Base-by-base conservation (phyloP, 2,329 filamentous ascomycete species). In the Calonectria multiphialidica region DNA sequence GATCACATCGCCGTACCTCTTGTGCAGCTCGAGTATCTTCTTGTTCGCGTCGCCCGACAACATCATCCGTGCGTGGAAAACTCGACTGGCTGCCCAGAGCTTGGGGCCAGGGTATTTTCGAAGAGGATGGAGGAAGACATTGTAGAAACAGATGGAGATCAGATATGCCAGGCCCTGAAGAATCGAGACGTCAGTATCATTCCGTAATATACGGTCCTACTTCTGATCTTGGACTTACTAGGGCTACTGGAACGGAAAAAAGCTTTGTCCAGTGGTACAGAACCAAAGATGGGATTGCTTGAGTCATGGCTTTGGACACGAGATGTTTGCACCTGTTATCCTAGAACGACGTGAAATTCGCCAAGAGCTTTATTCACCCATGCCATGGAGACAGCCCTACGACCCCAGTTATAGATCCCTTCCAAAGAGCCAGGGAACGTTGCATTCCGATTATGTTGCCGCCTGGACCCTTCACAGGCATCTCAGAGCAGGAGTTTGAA, bases 1-100 rank as follows among this genome's bases (percentile, higher is more conserved):
- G 6, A 88, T 81, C 1, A 87, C 80, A 30, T 76, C 65, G 5
- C 80, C 80, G 35, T 82, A 82, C 33, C 63, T 50, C 15, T 77
- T 63, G 37, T 81, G 80, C 8, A 77, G 37, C 6, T 64, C 47
- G 10, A 64, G 47, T 23, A 57, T 37, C 53, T 61, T 33, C 35
- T 61, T 61, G 57, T 44, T 3, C 8, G 35, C 3, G 16, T 33
- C 33, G n/a, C 53, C 53, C n/a, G 33, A 57, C 4, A 57, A 37
- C 5, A 37, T 33, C 3, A 7, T 18, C n/a, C 12, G 53, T 16
- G 33, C 53, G n/a, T 57, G n/a, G 21, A 37, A 57, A 12, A 37
- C 53, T 13, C 33, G 53, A 35, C n/a, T 37, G 10, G 53, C 33
- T 2, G n/a, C 53, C 53, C 53, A 57, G 30, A 57, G 30, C 33